Conservation (phyloP, 1,139 yeast genomes). For the Sugiyamaella neomexicana region DNA sequence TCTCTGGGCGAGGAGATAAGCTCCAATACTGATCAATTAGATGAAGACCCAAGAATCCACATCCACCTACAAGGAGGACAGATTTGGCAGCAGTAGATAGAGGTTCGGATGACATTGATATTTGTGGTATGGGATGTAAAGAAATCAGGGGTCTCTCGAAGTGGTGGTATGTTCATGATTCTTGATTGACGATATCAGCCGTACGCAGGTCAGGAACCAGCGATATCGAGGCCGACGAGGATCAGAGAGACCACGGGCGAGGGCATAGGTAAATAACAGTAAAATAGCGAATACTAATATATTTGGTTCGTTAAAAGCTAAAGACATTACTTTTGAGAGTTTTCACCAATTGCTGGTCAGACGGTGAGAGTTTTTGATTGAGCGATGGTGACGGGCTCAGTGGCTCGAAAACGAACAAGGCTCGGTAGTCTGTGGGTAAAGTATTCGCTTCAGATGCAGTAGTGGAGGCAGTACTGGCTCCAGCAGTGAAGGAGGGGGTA, state of each 20-base stretch:
- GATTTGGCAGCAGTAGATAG: conserved; percentile 44
- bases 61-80: conserved; percentile 85
- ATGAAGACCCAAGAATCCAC: conserved; percentile 94
- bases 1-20: conserved; percentile 64
- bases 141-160: too few species aligned
- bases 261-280: too few species aligned
- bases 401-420: neutral
- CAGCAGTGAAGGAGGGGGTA: neutral
- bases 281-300: neutral
- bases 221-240: too few species aligned
- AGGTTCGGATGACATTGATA: conserved; percentile 11
- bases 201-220: too few species aligned
- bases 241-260: too few species aligned
- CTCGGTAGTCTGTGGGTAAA: neutral
- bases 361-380: neutral
- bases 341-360: conserved; percentile 1
- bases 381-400: neutral
- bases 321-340: conserved; percentile 5
- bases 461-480: neutral
- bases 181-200: too few species aligned
- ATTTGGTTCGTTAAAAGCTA: conserved; percentile 4
- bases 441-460: neutral
- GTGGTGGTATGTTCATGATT: too few species aligned
- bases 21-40: conserved; percentile 80
- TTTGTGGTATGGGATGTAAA: too few species aligned